Conservation (phyloP, 352 stramenopile species). For the Globisporangium cystogenes region DNA sequence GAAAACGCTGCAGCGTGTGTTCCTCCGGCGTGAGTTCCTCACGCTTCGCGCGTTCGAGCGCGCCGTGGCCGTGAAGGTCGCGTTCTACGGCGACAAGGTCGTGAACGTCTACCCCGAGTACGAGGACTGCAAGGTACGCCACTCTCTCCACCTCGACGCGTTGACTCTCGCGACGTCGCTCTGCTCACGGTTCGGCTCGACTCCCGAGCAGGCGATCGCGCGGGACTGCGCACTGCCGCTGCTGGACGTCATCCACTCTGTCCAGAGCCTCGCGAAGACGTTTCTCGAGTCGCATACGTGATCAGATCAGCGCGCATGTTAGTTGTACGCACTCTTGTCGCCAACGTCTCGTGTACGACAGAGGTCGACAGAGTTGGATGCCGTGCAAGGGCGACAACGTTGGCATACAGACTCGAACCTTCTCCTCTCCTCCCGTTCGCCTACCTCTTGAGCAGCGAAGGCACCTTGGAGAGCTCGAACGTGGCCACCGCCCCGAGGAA, state of each 20-base stretch:
- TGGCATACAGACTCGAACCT: neutral
- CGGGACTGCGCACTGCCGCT: slow-evolving; percentile 32
- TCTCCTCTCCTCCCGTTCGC: neutral
- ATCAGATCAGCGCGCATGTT: too few species aligned
- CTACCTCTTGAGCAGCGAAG: slow-evolving; percentile 19
- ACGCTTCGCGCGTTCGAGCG: slow-evolving; percentile 34
- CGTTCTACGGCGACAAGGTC: slow-evolving; percentile 33
- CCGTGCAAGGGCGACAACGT: too few species aligned
- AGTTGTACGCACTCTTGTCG: too few species aligned
- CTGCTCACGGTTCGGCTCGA: neutral
- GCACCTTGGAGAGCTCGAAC: slow-evolving; percentile 23
- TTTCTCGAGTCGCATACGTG: slow-evolving; percentile 3
- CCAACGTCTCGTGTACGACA: too few species aligned
- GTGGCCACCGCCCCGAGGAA: slow-evolving; percentile 30
- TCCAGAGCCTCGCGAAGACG: slow-evolving; percentile 33
- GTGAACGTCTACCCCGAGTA: slow-evolving; percentile 81
- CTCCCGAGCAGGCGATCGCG: slow-evolving; percentile 33
- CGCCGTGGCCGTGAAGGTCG: slow-evolving; percentile 56
- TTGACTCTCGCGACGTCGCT: neutral
- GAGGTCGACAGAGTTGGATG: neutral
- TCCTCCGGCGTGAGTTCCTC: slow-evolving; percentile 48
- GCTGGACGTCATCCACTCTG: slow-evolving; percentile 47
- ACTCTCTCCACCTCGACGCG: neutral
- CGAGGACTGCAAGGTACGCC: slow-evolving; percentile 69
- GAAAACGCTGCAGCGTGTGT: slow-evolving; percentile 49